Percentiles rank a stretch among this genome's conserved stretches.
These are phyloP conservation scores for Cyclotella choctawhatcheeana DNA, from an alignment of 108 stramenopile species.

Conservation along the genomic window DNA sequence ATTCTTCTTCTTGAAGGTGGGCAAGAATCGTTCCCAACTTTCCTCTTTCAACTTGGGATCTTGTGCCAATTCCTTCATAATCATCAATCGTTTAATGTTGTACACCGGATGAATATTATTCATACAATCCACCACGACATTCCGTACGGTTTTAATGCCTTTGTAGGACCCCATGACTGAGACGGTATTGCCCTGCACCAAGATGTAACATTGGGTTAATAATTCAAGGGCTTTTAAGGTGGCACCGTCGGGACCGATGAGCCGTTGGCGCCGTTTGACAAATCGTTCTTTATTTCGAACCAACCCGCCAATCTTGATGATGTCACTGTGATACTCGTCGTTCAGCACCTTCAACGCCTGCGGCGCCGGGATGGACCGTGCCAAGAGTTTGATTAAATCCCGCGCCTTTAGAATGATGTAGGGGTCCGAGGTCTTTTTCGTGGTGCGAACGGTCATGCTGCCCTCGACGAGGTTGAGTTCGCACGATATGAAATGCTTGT, in stretches of 20 bases:
- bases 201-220: slow-evolving; percentile 95
- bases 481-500: slow-evolving; percentile 77
- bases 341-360: slow-evolving; percentile 96
- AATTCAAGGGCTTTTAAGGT: slow-evolving; percentile 98
- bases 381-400: slow-evolving; percentile 96
- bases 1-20: slow-evolving; percentile 97
- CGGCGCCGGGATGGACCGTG: slow-evolving; percentile 88
- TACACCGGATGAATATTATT: slow-evolving; percentile 99
- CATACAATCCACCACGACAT: slow-evolving; percentile 98
- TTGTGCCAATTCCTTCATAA: slow-evolving; percentile 96
- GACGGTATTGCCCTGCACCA: slow-evolving; percentile 98
- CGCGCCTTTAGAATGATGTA: slow-evolving; percentile 97
- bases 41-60: slow-evolving; percentile 93
- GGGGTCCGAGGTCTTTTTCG: slow-evolving; percentile 94
- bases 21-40: slow-evolving; percentile 98
- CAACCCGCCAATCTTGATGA: slow-evolving; percentile 99
- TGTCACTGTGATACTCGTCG: slow-evolving; percentile 96
- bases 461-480: slow-evolving; percentile 95
- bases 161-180: slow-evolving; percentile 88
- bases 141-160: slow-evolving; percentile 95
- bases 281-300: slow-evolving; percentile 99
- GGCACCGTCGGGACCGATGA: slow-evolving; percentile 97
- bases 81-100: slow-evolving; percentile 99
- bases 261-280: slow-evolving; percentile 95
- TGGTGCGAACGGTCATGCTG: slow-evolving; percentile 98